Conservation (phyloP, 441 rosid species). For the Pelargonium citronellum region DNA sequence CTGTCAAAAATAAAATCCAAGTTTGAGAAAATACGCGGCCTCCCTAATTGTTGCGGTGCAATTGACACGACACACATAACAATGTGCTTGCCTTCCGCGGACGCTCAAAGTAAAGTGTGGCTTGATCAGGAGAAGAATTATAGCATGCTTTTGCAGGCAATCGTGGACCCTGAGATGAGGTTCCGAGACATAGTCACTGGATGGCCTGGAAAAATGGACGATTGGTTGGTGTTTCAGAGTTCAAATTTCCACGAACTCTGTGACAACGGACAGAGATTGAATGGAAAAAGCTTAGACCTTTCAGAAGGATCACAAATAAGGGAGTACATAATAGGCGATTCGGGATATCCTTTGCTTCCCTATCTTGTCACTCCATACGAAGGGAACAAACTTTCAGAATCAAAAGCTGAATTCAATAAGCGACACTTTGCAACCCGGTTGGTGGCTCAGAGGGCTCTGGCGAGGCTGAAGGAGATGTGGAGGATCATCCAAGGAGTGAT, state of each 20-base stretch:
- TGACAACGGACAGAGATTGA: constrained; percentile 57
- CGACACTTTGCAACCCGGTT: constrained; percentile 48
- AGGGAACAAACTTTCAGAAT: constrained; percentile 38
- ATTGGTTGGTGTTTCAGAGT: constrained; percentile 52
- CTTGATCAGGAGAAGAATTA: constrained; percentile 62
- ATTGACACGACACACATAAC: constrained; percentile 67
- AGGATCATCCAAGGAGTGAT: constrained; percentile 73
- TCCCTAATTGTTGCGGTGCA: constrained; percentile 79
- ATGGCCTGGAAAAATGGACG: constrained; percentile 79
- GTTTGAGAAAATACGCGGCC: constrained; percentile 70
- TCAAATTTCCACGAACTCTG: constrained; percentile 64
- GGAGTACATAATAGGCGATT: constrained; percentile 71
- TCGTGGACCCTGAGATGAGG: constrained; percentile 77
- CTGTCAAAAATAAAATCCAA: constrained; percentile 50
- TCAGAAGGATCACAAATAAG: constrained; percentile 42
- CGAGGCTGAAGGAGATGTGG: constrained; percentile 82
- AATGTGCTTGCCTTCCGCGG: constrained; percentile 69
- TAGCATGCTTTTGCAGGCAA: constrained; percentile 84
- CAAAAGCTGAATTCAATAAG: constrained; percentile 56
- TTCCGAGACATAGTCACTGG: constrained; percentile 71
- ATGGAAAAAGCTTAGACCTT: constrained; percentile 42
- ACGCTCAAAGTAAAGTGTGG: constrained; percentile 60
- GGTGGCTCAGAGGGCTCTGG: constrained; percentile 57
- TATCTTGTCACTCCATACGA: constrained; percentile 78
- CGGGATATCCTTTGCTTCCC: constrained; percentile 67